Evolutionary conservation across 1,284 basidiomycete species (phyloP).

Genomic region (Austroboletus niveus): DNA sequence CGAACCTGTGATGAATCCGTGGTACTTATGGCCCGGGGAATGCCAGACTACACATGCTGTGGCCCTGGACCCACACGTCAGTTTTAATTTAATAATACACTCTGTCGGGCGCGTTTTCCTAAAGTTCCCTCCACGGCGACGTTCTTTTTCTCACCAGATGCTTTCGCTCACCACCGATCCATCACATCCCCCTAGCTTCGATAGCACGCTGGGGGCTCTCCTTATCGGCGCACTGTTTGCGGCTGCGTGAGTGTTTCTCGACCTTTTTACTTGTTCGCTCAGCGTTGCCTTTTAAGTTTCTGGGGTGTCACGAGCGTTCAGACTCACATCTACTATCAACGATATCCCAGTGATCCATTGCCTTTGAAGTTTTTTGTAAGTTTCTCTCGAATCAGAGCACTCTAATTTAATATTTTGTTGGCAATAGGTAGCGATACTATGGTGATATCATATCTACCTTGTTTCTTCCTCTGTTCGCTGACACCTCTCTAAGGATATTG

Average conservation of each 20-base stretch:
- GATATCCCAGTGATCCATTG: slow-evolving; percentile 38
- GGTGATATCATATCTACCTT: not conserved
- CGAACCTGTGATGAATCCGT: no score
- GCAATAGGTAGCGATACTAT: slow-evolving; percentile 20
- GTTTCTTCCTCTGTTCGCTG: not conserved
- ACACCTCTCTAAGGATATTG: slow-evolving; percentile 31
- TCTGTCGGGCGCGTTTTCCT: not conserved
- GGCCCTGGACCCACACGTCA: not conserved
- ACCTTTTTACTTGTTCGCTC: not conserved
- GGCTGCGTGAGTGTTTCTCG: slow-evolving; percentile 36
- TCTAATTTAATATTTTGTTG: not conserved
- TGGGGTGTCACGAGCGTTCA: slow-evolving; percentile 59
- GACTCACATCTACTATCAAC: slow-evolving; percentile 49
- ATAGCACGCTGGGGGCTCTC: slow-evolving; percentile 49
- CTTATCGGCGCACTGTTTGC: slow-evolving; percentile 47
- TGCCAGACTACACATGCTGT: not conserved
- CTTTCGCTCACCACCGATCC: slow-evolving; percentile 3
- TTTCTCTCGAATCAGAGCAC: not conserved
- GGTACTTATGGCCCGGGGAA: no score
- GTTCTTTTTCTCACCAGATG: not conserved
- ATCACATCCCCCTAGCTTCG: slow-evolving; percentile 2
- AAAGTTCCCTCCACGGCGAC: not conserved
- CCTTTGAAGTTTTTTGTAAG: slow-evolving; percentile 42
- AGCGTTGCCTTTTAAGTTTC: slow-evolving; percentile 35
- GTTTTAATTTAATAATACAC: slow-evolving; percentile 1